Base-by-base conservation (phyloP, 495 filamentous ascomycete species). In the Neurospora sublineolata region DNA sequence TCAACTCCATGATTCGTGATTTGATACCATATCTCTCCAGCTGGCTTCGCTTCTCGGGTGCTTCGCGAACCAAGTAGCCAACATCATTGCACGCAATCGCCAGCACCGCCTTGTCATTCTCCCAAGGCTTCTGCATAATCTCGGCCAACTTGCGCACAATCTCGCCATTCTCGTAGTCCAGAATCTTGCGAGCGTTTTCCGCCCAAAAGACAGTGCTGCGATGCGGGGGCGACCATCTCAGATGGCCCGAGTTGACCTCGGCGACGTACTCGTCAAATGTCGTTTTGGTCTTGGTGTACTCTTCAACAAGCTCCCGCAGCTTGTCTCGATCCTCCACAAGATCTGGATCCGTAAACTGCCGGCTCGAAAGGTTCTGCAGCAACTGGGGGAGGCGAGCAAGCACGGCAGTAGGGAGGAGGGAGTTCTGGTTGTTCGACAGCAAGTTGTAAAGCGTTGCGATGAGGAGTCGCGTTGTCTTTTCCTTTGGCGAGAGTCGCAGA, bases 51-150 rank as follows among this genome's bases (percentile, higher is more conserved):
- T 90, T 92, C 82, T 97, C 94, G 6, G 95, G 93, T 68, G 94
- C 90, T 81, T 96, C 94, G 76, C 92, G 93, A 33, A 99, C 94
- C 69, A 99, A 82, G 71, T 84, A 90, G 16, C 93, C 94, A 23
- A 98, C 86, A 80, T 99, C 95, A 77, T 97, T 97, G 81, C 94
- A 97, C 27, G 91, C 96, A 79, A 98, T 95, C 0, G 96, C 95
- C 73, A 99, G 85, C 27, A 98, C 94, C 76, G 95, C 91, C 84
- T 97, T 97, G 80, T 98, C 96, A 71, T 89, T 91, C 16, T 94
- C 92, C 94, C 94, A 97, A 36, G 86, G 81, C 84, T 96, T 94
- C 37, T 85, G 82, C 81, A 99, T 85, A 46, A 97, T 97, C 77
- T 96, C 93, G 5, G 91, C 92, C 20, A 99, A 84, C 81, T 94